These are phyloP conservation scores for Candida ortonii DNA, from an alignment of 805 yeast species.

Conservation along the genomic window DNA sequence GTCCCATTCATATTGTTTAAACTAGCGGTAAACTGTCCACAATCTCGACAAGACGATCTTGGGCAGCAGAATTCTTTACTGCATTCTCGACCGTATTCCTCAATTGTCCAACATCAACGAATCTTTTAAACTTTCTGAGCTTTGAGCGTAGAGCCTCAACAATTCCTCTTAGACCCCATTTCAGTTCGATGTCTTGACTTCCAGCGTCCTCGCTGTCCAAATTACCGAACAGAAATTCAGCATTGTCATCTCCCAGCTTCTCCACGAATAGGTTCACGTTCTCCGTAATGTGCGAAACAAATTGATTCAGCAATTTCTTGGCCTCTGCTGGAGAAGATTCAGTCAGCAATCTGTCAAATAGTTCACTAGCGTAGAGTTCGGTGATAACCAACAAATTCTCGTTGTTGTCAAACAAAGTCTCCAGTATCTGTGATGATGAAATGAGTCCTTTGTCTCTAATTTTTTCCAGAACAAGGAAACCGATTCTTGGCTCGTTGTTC, in stretches of 20 bases:
- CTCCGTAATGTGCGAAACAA: conserved; percentile 14
- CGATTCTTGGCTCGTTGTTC: conserved; percentile 64
- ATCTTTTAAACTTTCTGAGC: conserved; percentile 8
- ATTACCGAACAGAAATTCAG: conserved; percentile 7
- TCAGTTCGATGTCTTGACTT: conserved; percentile 30
- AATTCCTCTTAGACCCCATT: conserved; percentile 40
- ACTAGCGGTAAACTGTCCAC: not conserved
- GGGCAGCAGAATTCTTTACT: not conserved
- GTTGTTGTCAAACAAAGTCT: conserved; percentile 38
- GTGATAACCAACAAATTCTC: conserved; percentile 36
- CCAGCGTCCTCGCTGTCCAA: conserved; percentile 15
- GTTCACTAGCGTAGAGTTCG: conserved; percentile 46
- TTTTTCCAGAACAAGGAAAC: conserved; percentile 54
- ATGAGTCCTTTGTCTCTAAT: conserved; percentile 47
- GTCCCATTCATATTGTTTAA: no score
- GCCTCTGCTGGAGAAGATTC: conserved; percentile 16
- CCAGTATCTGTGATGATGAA: conserved; percentile 38
- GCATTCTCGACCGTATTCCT: not conserved
- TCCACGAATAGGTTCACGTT: conserved; percentile 15
- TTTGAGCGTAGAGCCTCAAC: conserved; percentile 13
- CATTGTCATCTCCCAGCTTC: conserved; percentile 14
- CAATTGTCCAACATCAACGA: not conserved
- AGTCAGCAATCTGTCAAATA: conserved; percentile 27
- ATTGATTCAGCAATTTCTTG: conserved; percentile 22
- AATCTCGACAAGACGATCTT: not conserved